Percentiles rank a stretch among this genome's conserved stretches.
phyloP scores from a whole-genome alignment of 805 yeast genomes.

The Kregervanrija pseudodelftensis region DNA sequence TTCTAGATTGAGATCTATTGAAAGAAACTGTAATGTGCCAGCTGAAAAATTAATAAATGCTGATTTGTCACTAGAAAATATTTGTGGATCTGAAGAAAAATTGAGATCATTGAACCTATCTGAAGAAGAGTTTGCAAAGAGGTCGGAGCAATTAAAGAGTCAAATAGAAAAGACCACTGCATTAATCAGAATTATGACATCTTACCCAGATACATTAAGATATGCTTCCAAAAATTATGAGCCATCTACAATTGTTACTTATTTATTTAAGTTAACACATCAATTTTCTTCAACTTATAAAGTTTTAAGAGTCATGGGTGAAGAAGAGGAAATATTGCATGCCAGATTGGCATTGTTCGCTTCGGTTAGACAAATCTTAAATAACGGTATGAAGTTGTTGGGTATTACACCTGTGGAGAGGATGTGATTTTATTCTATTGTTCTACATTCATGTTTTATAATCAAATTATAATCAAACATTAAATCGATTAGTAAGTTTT shows the following conservation, averaged over 20 bases:
- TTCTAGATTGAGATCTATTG: constrained; percentile 90
- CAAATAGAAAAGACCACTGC: constrained; percentile 33
- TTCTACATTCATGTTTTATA: neutral
- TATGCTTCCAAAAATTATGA: constrained; percentile 79
- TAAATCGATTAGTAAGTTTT: no score
- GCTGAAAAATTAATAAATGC: constrained; percentile 22
- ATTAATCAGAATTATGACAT: constrained; percentile 71
- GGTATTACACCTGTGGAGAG: constrained; percentile 98
- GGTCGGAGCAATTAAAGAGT: constrained; percentile 22
- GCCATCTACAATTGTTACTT: constrained; percentile 92
- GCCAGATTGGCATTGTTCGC: constrained; percentile 91
- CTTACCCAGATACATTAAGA: constrained; percentile 85
- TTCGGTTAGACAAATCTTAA: constrained; percentile 81
- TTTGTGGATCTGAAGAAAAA: constrained; percentile 24
- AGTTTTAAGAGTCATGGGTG: constrained; percentile 95
- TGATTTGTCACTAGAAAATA: constrained; percentile 23
- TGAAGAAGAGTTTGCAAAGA: constrained; percentile 24
- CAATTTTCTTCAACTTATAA: constrained; percentile 95
- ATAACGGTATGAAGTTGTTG: constrained; percentile 81
- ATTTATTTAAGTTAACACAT: constrained; percentile 85
- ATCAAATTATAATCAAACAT: neutral
- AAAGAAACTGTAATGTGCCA: constrained; percentile 66
- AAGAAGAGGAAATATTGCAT: constrained; percentile 72
- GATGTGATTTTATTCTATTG: constrained; percentile 47
- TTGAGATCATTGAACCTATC: constrained; percentile 17